Evolutionary conservation across 768 basidiomycete species (phyloP).

Genomic region (Leccinum pellstonianum): DNA sequence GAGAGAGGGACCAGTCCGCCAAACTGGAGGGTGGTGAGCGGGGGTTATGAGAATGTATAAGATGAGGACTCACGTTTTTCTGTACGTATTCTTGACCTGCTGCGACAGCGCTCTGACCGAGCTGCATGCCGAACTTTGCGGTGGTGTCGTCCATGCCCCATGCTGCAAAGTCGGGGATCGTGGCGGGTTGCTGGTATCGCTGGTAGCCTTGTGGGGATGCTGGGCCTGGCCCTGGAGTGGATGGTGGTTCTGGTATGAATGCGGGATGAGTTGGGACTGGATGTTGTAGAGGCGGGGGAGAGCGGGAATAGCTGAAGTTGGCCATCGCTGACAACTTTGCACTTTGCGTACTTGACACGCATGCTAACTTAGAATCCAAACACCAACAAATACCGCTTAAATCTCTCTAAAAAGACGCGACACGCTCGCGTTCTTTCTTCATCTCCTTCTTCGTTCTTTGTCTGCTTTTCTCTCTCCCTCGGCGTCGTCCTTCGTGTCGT

Average conservation of each 20-base stretch:
- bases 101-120: conserved; percentile 86
- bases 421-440: neutral
- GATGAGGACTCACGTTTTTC: conserved; percentile 66
- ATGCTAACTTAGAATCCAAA: conserved; percentile 14
- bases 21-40: conserved; percentile 47
- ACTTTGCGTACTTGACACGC: neutral
- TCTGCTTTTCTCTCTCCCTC: conserved; percentile 6
- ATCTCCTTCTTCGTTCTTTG: conserved; percentile 7
- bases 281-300: conserved; percentile 81
- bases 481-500: conserved; percentile 7
- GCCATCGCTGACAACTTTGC: conserved; percentile 9
- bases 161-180: conserved; percentile 50
- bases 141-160: conserved; percentile 93
- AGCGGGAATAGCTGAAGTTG: conserved; percentile 43
- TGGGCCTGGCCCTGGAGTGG: conserved; percentile 65
- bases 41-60: conserved; percentile 4
- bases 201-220: conserved; percentile 58
- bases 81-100: conserved; percentile 96
- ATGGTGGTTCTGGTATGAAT: conserved; percentile 80
- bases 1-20: conserved; percentile 74
- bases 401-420: conserved; percentile 17
- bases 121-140: conserved; percentile 94
- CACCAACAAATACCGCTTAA: conserved; percentile 18
- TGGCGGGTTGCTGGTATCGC: conserved; percentile 36
- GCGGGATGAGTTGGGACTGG: conserved; percentile 87